Evolutionary conservation across 2,329 filamentous ascomycete species (phyloP).

Genomic region (Microascus cirrosus): DNA sequence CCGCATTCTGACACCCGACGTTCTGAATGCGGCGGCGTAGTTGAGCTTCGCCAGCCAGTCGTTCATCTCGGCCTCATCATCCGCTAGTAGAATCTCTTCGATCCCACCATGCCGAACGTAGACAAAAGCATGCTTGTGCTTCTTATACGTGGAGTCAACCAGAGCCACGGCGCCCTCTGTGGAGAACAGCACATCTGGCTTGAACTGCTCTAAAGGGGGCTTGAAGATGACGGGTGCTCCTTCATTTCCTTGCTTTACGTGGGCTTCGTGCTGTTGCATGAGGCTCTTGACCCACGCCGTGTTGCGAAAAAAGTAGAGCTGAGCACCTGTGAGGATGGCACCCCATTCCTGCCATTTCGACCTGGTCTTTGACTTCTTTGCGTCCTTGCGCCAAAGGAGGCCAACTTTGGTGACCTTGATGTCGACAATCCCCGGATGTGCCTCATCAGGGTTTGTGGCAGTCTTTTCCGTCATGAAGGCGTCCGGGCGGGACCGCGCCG

Average conservation of each 20-base stretch:
- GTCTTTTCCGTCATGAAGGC: constrained; percentile 89
- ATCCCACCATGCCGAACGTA: constrained; percentile 79
- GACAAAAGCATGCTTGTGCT: constrained; percentile 90
- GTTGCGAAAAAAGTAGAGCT: constrained; percentile 94
- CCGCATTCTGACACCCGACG: constrained; percentile 81
- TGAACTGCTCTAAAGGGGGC: constrained; percentile 82
- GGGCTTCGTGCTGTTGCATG: constrained; percentile 76
- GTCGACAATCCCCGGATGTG: constrained; percentile 86
- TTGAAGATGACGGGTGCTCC: constrained; percentile 77
- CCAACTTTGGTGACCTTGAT: constrained; percentile 97
- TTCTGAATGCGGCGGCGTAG: constrained; percentile 89
- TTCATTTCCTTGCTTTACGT: constrained; percentile 66
- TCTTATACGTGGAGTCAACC: constrained; percentile 76
- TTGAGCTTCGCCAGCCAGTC: constrained; percentile 96
- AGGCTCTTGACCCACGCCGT: constrained; percentile 84
- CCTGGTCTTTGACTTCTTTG: constrained; percentile 84
- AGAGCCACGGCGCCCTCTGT: constrained; percentile 88
- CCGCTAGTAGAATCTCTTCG: constrained; percentile 84
- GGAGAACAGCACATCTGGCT: constrained; percentile 86
- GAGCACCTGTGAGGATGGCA: constrained; percentile 88
- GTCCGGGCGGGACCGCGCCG: constrained; percentile 82
- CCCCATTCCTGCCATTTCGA: constrained; percentile 99
- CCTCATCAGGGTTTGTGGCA: constrained; percentile 72
- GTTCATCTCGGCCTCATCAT: constrained; percentile 84
- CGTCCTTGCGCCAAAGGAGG: constrained; percentile 85